Base-by-base conservation (phyloP, 371 early-diverging fungal species). In the Circinella minor region DNA sequence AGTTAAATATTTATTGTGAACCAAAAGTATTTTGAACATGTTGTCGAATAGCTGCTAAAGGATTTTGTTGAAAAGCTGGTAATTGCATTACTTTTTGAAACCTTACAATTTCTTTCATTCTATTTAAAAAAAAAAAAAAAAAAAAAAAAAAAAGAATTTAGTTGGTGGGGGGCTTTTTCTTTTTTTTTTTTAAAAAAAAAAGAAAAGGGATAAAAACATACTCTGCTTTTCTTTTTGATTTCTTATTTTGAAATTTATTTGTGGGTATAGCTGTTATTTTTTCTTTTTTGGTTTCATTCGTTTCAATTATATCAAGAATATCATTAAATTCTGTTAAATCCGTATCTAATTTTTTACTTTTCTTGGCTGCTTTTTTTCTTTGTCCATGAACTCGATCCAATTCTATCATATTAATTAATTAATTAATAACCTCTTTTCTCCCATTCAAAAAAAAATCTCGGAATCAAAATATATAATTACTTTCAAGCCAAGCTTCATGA, bases 21-120 rank as follows among this genome's bases (percentile, higher is more conserved):
- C 61, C 77, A 77, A 89, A 83, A 13, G 89, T 91, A 61, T 92
- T 92, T 75, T 89, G 83, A 71, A 91, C 85, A 76, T 92, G 93
- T 60, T 88, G 88, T 51, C 86, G 85, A 49, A 92, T 90, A 10
- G 91, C 89, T 65, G 80, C 82, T 47, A 92, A 67, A 13, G 93
- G 90, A 65, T 90, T 87, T 51, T 84, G 78, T 67, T 90, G 86
- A 78, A 92, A 92, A 36, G 90, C 86, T n/a, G 85, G 81, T 69
- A 90, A 90, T 18, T 81, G 81, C 74, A 91, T 72, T 9, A 92
- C 88, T 67, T 89, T 88, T 79, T 91, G 91, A 74, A 92, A 85
- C 18, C 93, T 87, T 43, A 87, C 74, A 36, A 91, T 91, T 66
- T 92, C 93, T 68, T 86, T 80, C 73, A 85, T 75, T 54, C 90